Evolutionary conservation across 2,329 filamentous ascomycete genomes (phyloP), one percentile per base, ranked within the genome.

Genomic region (Lasiodiplodia theobromae): DNA sequence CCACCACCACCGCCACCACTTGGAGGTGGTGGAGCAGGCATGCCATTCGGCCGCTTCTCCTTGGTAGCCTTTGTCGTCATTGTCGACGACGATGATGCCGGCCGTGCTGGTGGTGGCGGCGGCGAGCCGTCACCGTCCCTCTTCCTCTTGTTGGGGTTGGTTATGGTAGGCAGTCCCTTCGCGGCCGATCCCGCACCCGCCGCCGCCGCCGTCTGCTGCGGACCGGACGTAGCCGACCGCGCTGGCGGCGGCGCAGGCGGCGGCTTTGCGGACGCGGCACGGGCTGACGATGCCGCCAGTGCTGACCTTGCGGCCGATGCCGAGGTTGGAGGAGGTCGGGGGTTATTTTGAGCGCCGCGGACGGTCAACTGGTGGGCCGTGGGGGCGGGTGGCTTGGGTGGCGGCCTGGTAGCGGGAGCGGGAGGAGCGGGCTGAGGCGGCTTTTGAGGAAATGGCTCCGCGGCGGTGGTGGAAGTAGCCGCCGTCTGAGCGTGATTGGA

Each of bases 21-120:
- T 16, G 40, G 58, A 12, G 58, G 58, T 14, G 58, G 58, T 8
- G 58, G 58, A 14, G 18, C 23, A 31, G 58, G 40, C 44, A 51
- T 51, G 58, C 58, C 40, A 18, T 51, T 63, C 5, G n/a, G 58
- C 2, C 14, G 28, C 28, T 21, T 63, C 18, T 28, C 58, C 7
- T 51, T 63, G 28, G 28, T 28, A 28, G 28, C 28, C 28, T 28
- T 28, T 28, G 28, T 28, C 28, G 28, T 28, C 28, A 28, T 28
- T 28, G 28, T 28, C 5, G 7, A 40, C 10, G 21, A 16, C 7
- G 1, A 23, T 12, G 58, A 34, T 28, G 58, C 21, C n/a, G 54
- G 10, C 54, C 23, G 14, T 28, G 38, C 38, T 37, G 56, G 14
- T 25, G 37, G 31, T 34, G 28, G 28, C 5, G 25, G 25, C 25